Percentiles rank a stretch among this genome's conserved stretches.
phyloP scores from a whole-genome alignment of 2,329 filamentous ascomycete genomes.

The Leptosphaerulina australis region DNA sequence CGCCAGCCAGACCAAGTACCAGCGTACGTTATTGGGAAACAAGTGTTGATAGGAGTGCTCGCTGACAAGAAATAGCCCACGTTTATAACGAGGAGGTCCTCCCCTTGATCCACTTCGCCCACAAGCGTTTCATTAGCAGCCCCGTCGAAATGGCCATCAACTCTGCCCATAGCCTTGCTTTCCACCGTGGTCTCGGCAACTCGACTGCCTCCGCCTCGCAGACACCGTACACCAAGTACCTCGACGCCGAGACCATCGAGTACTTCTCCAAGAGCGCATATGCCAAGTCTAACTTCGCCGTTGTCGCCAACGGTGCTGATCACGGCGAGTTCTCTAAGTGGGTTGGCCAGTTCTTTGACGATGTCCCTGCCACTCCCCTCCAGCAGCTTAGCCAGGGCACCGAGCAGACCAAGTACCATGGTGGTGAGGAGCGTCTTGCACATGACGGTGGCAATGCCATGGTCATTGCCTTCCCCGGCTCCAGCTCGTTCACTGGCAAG shows the following conservation, averaged over 20 bases:
- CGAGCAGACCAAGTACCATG: conserved; percentile 81
- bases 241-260: conserved; percentile 75
- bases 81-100: conserved; percentile 90
- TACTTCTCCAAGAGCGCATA: conserved; percentile 81
- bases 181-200: conserved; percentile 89
- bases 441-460: conserved; percentile 79
- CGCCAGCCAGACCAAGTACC: conserved; percentile 84
- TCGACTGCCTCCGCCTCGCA: conserved; percentile 75
- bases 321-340: conserved; percentile 81
- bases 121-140: conserved; percentile 70
- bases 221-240: conserved; percentile 77
- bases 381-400: conserved; percentile 60
- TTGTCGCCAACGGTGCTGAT: conserved; percentile 87
- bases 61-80: conserved; percentile 66
- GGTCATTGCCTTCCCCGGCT: conserved; percentile 91
- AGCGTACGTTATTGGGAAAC: conserved; percentile 62
- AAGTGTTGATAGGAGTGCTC: too few species aligned
- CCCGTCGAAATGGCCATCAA: conserved; percentile 77
- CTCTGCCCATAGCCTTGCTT: conserved; percentile 83
- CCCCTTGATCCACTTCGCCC: conserved; percentile 75
- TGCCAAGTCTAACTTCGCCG: conserved; percentile 85
- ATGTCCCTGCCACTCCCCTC: conserved; percentile 59
- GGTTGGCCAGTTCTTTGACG: conserved; percentile 90
- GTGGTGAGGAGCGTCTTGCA: conserved; percentile 89
- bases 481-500: conserved; percentile 71